phyloP scores from a whole-genome alignment of 2,329 filamentous ascomycete species.

The Eurotiales sp. region DNA sequence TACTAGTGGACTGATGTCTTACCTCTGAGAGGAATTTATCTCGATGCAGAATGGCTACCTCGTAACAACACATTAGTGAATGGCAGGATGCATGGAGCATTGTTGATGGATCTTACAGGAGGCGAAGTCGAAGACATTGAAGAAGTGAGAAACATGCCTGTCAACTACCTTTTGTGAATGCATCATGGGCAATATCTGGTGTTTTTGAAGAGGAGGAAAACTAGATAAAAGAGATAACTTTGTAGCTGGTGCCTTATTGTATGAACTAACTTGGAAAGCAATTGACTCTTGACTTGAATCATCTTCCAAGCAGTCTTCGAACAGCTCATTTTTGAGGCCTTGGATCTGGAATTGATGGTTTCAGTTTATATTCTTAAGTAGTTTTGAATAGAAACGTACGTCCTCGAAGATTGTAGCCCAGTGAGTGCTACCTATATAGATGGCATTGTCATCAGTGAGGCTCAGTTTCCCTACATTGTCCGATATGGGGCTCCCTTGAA shows the following conservation, averaged over 20 bases:
- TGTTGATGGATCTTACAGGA: background rate
- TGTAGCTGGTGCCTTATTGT: background rate
- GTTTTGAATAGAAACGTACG: background rate
- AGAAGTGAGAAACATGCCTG: slow-evolving; percentile 9
- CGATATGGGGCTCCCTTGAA: background rate
- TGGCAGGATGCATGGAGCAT: background rate
- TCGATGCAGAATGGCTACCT: slow-evolving; percentile 5
- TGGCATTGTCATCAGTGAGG: slow-evolving; percentile 6
- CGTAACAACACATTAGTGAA: background rate
- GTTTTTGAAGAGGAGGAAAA: slow-evolving; percentile 2
- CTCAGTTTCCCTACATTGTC: slow-evolving; percentile 10
- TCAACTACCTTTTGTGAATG: slow-evolving; percentile 9
- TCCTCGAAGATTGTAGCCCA: slow-evolving; percentile 13
- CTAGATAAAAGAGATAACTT: slow-evolving; percentile 9
- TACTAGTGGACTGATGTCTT: background rate
- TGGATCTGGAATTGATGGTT: slow-evolving; percentile 2
- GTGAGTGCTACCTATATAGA: slow-evolving; percentile 12
- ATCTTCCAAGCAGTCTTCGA: background rate
- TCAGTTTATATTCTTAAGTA: background rate
- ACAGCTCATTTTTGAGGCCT: slow-evolving; percentile 10
- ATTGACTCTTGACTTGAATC: slow-evolving; percentile 4
- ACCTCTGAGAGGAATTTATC: slow-evolving; percentile 8
- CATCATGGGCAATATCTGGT: slow-evolving; percentile 6
- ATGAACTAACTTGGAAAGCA: slow-evolving; percentile 1
- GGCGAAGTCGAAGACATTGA: slow-evolving; percentile 8